Evolutionary conservation across 306 rosid genomes (phyloP).

Genomic region (Medicago lupulina): DNA sequence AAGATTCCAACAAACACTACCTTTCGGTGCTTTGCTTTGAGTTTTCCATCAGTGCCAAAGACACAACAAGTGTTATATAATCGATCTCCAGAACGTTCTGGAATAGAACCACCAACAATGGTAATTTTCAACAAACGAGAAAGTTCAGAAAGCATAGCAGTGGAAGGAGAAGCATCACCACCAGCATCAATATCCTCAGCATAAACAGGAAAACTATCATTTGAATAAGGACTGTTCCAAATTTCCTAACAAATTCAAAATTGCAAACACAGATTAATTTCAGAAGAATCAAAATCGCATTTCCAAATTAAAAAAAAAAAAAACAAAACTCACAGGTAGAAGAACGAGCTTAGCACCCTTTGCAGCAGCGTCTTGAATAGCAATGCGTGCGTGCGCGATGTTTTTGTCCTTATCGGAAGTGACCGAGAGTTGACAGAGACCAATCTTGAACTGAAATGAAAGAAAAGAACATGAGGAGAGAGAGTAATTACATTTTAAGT

Average conservation of each 20-base stretch:
- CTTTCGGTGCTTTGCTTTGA: conserved; percentile 91
- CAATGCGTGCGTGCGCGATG: conserved; percentile 77
- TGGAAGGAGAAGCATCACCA: conserved; percentile 88
- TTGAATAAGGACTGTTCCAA: conserved; percentile 94
- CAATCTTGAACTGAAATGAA: conserved; percentile 65
- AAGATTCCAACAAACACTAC: neutral
- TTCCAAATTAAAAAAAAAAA: too few relatives aligned
- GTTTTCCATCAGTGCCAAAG: conserved; percentile 78
- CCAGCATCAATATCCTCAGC: conserved; percentile 94
- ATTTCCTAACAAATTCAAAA: conserved; percentile 65
- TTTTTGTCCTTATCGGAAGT: conserved; percentile 81
- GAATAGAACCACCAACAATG: conserved; percentile 89
- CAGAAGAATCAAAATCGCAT: neutral
- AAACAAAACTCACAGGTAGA: conserved; percentile 65
- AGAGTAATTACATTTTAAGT: too few relatives aligned
- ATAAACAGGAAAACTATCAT: conserved; percentile 77
- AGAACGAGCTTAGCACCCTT: conserved; percentile 86
- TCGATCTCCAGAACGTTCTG: conserved; percentile 78
- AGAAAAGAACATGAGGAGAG: too few relatives aligned
- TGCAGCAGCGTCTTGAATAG: conserved; percentile 79
- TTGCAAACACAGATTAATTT: neutral
- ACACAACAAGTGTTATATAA: conserved; percentile 88
- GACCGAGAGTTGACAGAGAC: conserved; percentile 82
- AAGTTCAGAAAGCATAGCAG: conserved; percentile 86
- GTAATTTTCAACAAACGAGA: conserved; percentile 75